phyloP scores from a whole-genome alignment of 805 yeast species.

The Nakazawaea pomicola region DNA sequence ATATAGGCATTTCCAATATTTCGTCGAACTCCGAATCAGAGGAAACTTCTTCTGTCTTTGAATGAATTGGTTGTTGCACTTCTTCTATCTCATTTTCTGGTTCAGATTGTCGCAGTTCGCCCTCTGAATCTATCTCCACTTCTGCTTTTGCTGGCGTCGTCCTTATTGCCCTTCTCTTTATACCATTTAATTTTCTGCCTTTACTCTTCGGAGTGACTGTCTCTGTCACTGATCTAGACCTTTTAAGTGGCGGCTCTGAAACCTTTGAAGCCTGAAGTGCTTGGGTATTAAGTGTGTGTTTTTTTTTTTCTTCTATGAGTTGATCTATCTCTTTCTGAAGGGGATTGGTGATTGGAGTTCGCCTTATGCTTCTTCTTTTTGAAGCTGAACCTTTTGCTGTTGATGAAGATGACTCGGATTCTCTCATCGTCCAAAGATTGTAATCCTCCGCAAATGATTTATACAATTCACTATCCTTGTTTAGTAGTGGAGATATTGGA shows the following conservation, averaged over 20 bases:
- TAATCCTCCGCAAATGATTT: conserved; percentile 26
- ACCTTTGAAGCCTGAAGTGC: background rate
- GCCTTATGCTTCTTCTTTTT: conserved; percentile 24
- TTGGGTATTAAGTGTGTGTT: no score
- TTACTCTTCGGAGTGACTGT: background rate
- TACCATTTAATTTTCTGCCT: no score
- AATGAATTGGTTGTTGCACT: conserved; percentile 3
- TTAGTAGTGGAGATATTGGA: conserved; percentile 34
- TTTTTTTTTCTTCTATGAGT: background rate
- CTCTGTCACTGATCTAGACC: background rate
- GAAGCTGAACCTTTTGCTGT: no score
- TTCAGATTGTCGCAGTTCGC: background rate
- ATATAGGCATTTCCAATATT: background rate
- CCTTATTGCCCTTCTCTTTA: background rate
- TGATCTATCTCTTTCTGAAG: conserved; percentile 20
- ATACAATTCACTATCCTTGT: conserved; percentile 29
- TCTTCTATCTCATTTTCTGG: conserved; percentile 5
- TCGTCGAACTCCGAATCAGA: conserved; percentile 9
- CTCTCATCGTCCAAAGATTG: conserved; percentile 35
- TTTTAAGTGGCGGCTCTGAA: background rate
- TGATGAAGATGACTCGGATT: conserved; percentile 13
- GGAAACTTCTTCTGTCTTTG: no score
- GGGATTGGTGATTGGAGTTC: conserved; percentile 17
- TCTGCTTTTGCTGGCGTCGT: background rate
- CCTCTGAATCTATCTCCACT: background rate